Base-by-base conservation (phyloP, 345 rosid genomes). In the Passiflora organensis region DNA sequence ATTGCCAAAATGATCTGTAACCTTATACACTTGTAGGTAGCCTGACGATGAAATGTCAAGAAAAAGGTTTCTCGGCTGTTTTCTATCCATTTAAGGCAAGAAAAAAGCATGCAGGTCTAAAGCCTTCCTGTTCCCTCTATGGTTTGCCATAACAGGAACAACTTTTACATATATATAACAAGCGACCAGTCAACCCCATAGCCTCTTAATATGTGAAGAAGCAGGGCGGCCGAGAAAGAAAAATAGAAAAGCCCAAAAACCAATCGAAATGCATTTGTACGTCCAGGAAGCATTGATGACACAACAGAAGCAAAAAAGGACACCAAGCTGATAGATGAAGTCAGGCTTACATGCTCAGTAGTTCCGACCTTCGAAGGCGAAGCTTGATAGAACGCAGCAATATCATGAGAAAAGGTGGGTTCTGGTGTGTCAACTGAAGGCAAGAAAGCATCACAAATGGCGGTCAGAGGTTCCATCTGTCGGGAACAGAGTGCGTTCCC, bases 291-390 rank as follows among this genome's bases (percentile, higher is more conserved):
- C 48, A 41, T 22, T 1, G 21, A 53, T 37, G 34, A 18, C 20
- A 9, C n/a, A 11, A 16, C 2, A 15, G 28, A 32, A 18, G 12
- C 13, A 6, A 36, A 6, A 41, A 43, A 51, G 12, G n/a, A 24
- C 12, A 20, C 0, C 11, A 1, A 32, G 24, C 14, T 12, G 24
- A 52, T n/a, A n/a, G n/a, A n/a, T n/a, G n/a, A n/a, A n/a, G n/a
- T n/a, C 10, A 12, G 11, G 14, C 80, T 11, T 76, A 86, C 95
- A n/a, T 69, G 82, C 32, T 79, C 66, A 1, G 91, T 89, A 59
- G 95, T 80, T 38, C 82, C 89, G 32, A 80, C 72, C 74, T 69
- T 78, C 65, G 95, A 83, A 64, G 96, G 89, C 4, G 95, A 83
- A 51, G 79, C 68, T 17, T 39, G 72, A 53, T 64, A 78, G 59